Evolutionary conservation across 768 basidiomycete genomes (phyloP).

Genomic region (Lentinula aciculospora): DNA sequence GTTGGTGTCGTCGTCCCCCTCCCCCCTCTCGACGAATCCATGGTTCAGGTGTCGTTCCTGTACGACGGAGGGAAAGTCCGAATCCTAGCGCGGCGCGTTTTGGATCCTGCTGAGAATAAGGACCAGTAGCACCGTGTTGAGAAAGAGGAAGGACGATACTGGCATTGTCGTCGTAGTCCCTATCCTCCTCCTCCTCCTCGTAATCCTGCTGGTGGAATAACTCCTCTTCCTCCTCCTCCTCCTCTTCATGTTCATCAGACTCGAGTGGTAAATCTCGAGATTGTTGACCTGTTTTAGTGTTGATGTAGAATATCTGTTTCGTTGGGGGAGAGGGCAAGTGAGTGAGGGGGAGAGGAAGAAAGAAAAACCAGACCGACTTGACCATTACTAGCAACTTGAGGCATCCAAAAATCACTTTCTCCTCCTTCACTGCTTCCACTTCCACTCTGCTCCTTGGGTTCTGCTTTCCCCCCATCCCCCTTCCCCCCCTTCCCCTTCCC

Average conservation of each 20-base stretch:
- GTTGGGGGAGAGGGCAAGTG: too few species aligned
- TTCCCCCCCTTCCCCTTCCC: too few species aligned
- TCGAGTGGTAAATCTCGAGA: conserved; percentile 82
- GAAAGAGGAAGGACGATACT: conserved; percentile 23
- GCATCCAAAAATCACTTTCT: conserved; percentile 84
- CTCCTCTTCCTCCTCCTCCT: not conserved
- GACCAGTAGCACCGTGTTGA: too few species aligned
- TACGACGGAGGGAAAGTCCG: conserved; percentile 51
- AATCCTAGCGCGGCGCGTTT: conserved; percentile 41
- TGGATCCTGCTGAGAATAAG: conserved; percentile 33
- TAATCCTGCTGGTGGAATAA: too few species aligned
- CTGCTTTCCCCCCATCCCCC: too few species aligned
- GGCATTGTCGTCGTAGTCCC: too few species aligned
- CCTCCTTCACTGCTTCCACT: conserved; percentile 6
- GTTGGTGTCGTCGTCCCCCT: too few species aligned
- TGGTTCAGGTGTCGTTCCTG: conserved; percentile 69
- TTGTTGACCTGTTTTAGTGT: conserved; percentile 79
- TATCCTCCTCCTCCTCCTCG: too few species aligned
- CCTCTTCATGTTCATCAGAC: conserved; percentile 34
- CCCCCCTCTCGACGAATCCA: conserved; percentile 82
- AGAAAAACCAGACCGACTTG: conserved; percentile 48
- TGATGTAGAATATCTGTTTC: conserved; percentile 96
- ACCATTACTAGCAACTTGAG: conserved; percentile 74
- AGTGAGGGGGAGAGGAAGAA: too few species aligned
- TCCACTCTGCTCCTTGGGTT: too few species aligned